Conservation (phyloP, 805 yeast genomes). For the Yarrowia sp. region DNA sequence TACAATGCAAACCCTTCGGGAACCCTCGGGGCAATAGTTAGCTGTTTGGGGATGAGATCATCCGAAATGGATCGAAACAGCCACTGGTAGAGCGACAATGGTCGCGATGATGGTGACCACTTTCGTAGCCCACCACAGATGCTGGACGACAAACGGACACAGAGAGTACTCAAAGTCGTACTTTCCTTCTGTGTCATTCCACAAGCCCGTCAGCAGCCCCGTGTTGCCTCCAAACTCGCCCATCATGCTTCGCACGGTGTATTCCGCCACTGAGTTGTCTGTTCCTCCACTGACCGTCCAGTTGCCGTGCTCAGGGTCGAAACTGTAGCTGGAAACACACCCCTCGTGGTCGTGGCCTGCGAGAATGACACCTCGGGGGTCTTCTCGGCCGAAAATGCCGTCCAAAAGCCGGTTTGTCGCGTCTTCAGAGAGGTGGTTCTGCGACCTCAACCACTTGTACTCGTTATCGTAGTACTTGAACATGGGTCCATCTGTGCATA, state of each 20-base stretch:
- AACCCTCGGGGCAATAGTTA: background rate
- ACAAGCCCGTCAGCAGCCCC: conserved; percentile 79
- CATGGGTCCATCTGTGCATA: conserved; percentile 87
- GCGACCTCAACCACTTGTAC: conserved; percentile 75
- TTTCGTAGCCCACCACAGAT: conserved; percentile 94
- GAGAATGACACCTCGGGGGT: conserved; percentile 67
- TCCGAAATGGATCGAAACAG: background rate
- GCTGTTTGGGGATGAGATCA: background rate
- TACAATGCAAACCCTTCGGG: conserved; percentile 8
- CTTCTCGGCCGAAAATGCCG: conserved; percentile 62
- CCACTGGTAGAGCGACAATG: conserved; percentile 45
- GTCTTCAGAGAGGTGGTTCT: conserved; percentile 78
- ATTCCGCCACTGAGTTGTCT: conserved; percentile 60
- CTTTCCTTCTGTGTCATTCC: conserved; percentile 51
- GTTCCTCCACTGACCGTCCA: conserved; percentile 8
- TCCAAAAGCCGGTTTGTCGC: conserved; percentile 72
- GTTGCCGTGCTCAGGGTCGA: conserved; percentile 43
- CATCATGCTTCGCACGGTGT: conserved; percentile 93
- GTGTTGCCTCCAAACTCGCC: conserved; percentile 93
- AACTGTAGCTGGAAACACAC: conserved; percentile 74
- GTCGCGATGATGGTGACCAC: conserved; percentile 56
- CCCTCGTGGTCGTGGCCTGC: conserved; percentile 99
- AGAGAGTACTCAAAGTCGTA: conserved; percentile 65
- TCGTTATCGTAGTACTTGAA: conserved; percentile 63
- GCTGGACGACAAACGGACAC: conserved; percentile 87